Evolutionary conservation across 2,329 filamentous ascomycete genomes (phyloP).

Genomic region (Colletotrichum sp.): DNA sequence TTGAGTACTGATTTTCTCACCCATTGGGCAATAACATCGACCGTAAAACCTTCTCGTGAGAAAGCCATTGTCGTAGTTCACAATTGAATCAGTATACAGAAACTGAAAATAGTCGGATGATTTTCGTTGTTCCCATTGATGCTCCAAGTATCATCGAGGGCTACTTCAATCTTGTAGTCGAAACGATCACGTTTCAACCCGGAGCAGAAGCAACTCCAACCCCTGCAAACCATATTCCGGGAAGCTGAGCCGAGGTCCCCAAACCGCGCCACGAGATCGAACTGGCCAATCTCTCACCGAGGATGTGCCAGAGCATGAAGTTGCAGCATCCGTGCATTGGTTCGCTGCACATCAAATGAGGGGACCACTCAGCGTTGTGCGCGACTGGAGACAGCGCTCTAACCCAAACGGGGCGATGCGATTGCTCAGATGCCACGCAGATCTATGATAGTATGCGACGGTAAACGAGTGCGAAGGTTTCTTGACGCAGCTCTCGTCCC

Average conservation of each 20-base stretch:
- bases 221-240: background rate
- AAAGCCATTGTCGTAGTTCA: background rate
- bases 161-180: background rate
- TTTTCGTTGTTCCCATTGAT: too few relatives aligned
- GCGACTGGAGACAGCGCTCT: background rate
- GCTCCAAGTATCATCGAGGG: background rate
- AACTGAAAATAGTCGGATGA: background rate
- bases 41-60: slow-evolving; percentile 28
- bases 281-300: background rate
- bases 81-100: background rate
- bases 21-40: slow-evolving; percentile 25
- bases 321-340: background rate
- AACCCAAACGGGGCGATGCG: background rate
- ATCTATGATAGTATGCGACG: background rate
- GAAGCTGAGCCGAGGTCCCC: background rate
- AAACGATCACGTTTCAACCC: slow-evolving; percentile 16
- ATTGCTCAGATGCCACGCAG: background rate
- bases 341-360: background rate
- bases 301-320: background rate
- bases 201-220: background rate
- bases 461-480: slow-evolving; percentile 13
- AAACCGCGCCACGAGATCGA: background rate
- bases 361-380: background rate
- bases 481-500: background rate
- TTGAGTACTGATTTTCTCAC: slow-evolving; percentile 25